These are phyloP conservation scores for Phialophora expanda DNA, from an alignment of 2,329 filamentous ascomycete species.

Conservation along the genomic window DNA sequence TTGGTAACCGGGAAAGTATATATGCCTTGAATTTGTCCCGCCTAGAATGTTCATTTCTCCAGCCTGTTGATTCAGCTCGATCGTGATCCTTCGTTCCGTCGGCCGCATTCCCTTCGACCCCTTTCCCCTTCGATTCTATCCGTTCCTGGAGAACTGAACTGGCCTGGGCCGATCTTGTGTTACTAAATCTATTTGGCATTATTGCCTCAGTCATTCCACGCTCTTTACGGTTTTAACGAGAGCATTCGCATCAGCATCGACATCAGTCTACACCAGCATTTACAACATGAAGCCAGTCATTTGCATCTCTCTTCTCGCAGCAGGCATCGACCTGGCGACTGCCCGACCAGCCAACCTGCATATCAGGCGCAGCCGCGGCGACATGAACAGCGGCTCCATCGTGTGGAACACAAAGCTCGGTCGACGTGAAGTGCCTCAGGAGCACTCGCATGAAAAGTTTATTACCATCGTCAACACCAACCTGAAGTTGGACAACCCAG, in stretches of 20 bases:
- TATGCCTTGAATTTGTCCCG: background rate
- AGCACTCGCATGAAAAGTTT: conserved; percentile 61
- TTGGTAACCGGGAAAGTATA: background rate
- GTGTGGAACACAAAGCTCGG: conserved; percentile 21
- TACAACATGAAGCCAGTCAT: conserved; percentile 28
- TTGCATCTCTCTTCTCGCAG: conserved; percentile 25
- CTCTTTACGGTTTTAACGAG: conserved; percentile 21
- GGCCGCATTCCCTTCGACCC: conserved; percentile 3
- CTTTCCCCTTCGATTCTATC: conserved; percentile 17
- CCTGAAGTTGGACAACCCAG: conserved; percentile 56
- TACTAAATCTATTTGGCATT: conserved; percentile 9
- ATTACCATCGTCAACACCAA: conserved; percentile 51
- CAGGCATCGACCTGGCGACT: conserved; percentile 17
- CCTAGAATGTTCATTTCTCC: background rate
- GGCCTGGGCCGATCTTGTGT: conserved; percentile 21
- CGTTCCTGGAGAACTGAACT: conserved; percentile 32
- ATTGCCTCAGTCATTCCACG: conserved; percentile 4
- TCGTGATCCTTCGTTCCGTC: conserved; percentile 11
- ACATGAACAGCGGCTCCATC: conserved; percentile 13
- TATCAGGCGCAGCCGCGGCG: conserved; percentile 17
- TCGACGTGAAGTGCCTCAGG: conserved; percentile 61
- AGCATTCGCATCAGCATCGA: conserved; percentile 1
- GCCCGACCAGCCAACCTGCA: conserved; percentile 28
- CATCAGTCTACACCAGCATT: background rate
- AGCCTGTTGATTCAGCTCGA: conserved; percentile 20